Evolutionary conservation across 306 rosid genomes (phyloP).

Genomic region (Biancaea sappan): DNA sequence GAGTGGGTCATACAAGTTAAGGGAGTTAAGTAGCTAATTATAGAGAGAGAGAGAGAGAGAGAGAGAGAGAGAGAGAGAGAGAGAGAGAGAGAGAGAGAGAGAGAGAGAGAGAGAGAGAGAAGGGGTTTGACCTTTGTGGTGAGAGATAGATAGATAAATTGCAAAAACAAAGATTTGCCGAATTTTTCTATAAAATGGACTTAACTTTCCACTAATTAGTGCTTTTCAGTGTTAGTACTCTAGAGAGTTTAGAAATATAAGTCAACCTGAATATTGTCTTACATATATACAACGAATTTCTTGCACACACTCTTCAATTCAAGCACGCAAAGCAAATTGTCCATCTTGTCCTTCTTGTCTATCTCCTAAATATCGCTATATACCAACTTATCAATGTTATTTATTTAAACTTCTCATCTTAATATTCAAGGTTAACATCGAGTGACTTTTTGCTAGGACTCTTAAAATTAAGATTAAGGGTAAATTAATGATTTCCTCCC

Average conservation of each 20-base stretch:
- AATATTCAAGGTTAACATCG: neutral
- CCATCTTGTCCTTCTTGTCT: neutral
- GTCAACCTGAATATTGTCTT: slow-evolving; percentile 20
- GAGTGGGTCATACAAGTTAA: slow-evolving; percentile 39
- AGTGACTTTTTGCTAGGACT: neutral
- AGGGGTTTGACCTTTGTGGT: slow-evolving; percentile 53
- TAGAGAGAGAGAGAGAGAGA: slow-evolving; percentile 21
- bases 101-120: slow-evolving; percentile 17
- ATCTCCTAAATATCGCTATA: neutral
- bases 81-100: slow-evolving; percentile 13
- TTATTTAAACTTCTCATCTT: neutral
- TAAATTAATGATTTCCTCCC: too few relatives aligned
- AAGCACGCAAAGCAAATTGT: too few relatives aligned
- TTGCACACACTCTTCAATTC: neutral
- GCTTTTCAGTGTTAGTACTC: too few relatives aligned
- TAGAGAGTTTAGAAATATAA: slow-evolving; percentile 33
- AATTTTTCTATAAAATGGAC: slow-evolving; percentile 42
- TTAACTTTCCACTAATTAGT: slow-evolving; percentile 42
- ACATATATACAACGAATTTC: neutral
- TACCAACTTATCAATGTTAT: neutral
- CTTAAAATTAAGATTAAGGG: neutral
- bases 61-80: slow-evolving; percentile 7
- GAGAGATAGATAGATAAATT: neutral
- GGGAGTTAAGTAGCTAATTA: slow-evolving; percentile 33
- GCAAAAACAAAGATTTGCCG: slow-evolving; percentile 46